These are phyloP conservation scores for Poronia punctata DNA, from an alignment of 495 filamentous ascomycete species.

Conservation along the genomic window DNA sequence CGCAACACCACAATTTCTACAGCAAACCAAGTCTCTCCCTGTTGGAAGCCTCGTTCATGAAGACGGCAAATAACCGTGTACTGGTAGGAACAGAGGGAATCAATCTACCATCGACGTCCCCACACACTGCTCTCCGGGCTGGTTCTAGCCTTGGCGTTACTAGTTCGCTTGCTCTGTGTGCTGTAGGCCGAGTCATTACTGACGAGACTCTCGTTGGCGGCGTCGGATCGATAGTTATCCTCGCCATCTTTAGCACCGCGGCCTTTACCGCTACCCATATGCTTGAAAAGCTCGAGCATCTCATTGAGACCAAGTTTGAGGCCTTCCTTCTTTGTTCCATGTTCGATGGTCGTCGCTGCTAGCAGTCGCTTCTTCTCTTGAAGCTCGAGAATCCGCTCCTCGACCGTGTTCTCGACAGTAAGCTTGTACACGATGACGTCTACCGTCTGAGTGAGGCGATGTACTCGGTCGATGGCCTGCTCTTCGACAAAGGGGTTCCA, in stretches of 20 bases:
- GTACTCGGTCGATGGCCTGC: slow-evolving; percentile 96
- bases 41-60: no score
- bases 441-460: slow-evolving; percentile 87
- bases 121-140: slow-evolving; percentile 4
- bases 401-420: slow-evolving; percentile 76
- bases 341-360: slow-evolving; percentile 77
- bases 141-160: slow-evolving; percentile 1
- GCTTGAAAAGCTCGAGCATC: slow-evolving; percentile 81
- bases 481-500: slow-evolving; percentile 99
- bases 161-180: slow-evolving; percentile 9
- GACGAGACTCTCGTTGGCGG: slow-evolving; percentile 2
- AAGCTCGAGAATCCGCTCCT: slow-evolving; percentile 84
- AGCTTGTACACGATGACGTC: slow-evolving; percentile 94
- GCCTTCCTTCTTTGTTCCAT: slow-evolving; percentile 51
- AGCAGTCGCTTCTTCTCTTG: slow-evolving; percentile 89
- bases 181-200: slow-evolving; percentile 13
- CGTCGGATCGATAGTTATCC: neutral
- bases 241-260: neutral
- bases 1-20: slow-evolving; percentile 1
- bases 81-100: no score
- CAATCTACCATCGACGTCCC: slow-evolving; percentile 9
- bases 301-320: slow-evolving; percentile 87
- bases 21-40: no score
- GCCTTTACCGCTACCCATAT: slow-evolving; percentile 30
- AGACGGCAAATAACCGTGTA: no score